Base-by-base conservation (phyloP, 2,329 filamentous ascomycete genomes). In the Aspergillus sojae region DNA sequence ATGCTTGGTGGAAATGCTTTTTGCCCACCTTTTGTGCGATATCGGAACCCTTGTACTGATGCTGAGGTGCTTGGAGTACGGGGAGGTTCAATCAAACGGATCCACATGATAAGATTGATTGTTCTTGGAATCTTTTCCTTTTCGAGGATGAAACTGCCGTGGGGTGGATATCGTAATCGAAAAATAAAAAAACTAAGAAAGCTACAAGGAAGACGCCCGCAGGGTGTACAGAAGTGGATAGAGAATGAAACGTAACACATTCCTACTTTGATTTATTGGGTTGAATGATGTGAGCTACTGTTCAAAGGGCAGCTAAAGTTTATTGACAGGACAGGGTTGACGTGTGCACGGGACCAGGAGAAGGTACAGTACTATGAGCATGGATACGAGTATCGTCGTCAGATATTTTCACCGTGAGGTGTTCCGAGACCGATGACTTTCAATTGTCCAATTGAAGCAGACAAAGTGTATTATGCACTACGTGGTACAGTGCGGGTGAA, bases 41-140 rank as follows among this genome's bases (percentile, higher is more conserved):
- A 26, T 48, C 45, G 21, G 30, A 45, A 21, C 39, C n/a, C 32
- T 59, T 30, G 12, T 36, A 16, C 14, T 36, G 34, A 36, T 16
- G 5, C 14, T 36, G 34, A 16, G 34, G 34, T 36, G 34, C 34
- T 36, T 36, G 34, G 34, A 43, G 34, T 57, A 52, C 57, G 58
- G 41, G 48, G 41, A 41, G 39, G 16, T 46, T 62, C 45, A 45
- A 56, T 43, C 26, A 52, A 23, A 60, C 30, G 54, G 67, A 62
- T 66, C 68, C 68, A 70, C 67, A 69, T 66, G 68, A 69, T 70
- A 70, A 70, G 66, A 68, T 70, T 69, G 63, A 68, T 68, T 66
- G 62, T 58, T 56, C 36, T 26, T 41, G 46, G 43, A 56, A 45
- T 10, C n/a, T 57, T 54, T 56, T 43, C 39, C 54, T 28, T 59